Conservation (phyloP, 2,329 filamentous ascomycete genomes). For the Blastomyces gilchristii region DNA sequence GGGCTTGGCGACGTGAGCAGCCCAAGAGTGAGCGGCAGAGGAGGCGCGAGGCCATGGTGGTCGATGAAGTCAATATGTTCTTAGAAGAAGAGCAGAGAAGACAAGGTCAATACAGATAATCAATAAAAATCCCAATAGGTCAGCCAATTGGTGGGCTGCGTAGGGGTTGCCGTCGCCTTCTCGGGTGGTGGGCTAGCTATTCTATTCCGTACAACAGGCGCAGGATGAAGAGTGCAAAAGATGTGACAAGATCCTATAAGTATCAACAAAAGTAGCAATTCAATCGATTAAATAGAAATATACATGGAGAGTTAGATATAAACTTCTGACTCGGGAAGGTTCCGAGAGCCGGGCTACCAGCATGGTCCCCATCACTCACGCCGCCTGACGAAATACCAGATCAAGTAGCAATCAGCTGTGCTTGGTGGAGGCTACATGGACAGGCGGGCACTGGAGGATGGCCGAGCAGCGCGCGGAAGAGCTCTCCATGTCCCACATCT, state of each 20-base stretch:
- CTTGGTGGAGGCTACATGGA: background rate
- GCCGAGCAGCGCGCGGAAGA: background rate
- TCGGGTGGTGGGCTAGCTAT: too few species aligned
- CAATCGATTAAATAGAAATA: conserved; percentile 1
- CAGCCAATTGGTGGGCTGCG: background rate
- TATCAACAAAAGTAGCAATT: background rate
- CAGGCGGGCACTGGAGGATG: background rate
- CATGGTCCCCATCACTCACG: background rate
- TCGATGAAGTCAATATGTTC: background rate
- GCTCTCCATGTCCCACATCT: background rate
- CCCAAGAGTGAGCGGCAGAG: conserved; percentile 7
- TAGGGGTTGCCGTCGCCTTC: background rate
- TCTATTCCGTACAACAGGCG: background rate
- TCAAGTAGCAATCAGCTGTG: background rate
- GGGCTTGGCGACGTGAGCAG: background rate
- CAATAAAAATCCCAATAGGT: background rate
- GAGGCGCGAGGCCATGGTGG: conserved; percentile 10
- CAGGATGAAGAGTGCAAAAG: background rate
- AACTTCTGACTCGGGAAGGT: background rate
- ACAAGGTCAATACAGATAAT: background rate
- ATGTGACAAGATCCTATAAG: background rate
- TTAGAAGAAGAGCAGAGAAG: background rate
- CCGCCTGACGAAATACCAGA: background rate
- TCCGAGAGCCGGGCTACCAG: background rate
- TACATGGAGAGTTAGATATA: background rate